Evolutionary conservation across 768 basidiomycete species (phyloP).

Genomic region (Pholiota microspora): DNA sequence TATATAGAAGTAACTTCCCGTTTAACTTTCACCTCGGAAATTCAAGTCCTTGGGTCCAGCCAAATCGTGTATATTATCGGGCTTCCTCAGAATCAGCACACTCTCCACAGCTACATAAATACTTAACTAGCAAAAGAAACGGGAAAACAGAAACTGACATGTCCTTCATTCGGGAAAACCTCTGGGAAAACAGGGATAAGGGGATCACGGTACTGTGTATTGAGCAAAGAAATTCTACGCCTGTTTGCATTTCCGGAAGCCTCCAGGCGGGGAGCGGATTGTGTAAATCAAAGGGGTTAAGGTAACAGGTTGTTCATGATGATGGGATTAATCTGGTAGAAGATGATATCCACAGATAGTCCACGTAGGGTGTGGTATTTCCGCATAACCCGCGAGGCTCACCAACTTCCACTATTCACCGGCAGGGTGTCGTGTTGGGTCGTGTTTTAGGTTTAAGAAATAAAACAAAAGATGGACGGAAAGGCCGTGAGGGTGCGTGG

Average conservation of each 20-base stretch:
- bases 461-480: not conserved
- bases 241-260: not conserved
- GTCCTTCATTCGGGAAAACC: too few relatives aligned
- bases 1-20: too few relatives aligned
- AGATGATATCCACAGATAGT: not conserved
- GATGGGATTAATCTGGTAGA: too few relatives aligned
- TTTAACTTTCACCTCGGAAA: too few relatives aligned
- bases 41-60: not conserved
- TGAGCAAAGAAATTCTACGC: not conserved
- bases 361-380: not conserved
- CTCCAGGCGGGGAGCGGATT: not conserved
- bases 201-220: too few relatives aligned
- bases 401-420: not conserved
- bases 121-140: not conserved
- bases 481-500: not conserved
- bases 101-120: constrained; percentile 2
- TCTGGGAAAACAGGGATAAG: not conserved
- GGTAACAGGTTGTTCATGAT: too few relatives aligned
- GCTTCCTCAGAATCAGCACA: not conserved
- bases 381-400: not conserved
- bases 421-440: not conserved
- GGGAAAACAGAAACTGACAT: too few relatives aligned
- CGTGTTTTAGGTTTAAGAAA: not conserved
- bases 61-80: constrained; percentile 13
- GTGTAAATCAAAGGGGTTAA: not conserved